A percentile compares a stretch with the other conserved stretches of the same genome.
These are phyloP conservation scores for Rostrohypoxylon terebratum DNA, from an alignment of 495 filamentous ascomycete species.

Conservation along the genomic window DNA sequence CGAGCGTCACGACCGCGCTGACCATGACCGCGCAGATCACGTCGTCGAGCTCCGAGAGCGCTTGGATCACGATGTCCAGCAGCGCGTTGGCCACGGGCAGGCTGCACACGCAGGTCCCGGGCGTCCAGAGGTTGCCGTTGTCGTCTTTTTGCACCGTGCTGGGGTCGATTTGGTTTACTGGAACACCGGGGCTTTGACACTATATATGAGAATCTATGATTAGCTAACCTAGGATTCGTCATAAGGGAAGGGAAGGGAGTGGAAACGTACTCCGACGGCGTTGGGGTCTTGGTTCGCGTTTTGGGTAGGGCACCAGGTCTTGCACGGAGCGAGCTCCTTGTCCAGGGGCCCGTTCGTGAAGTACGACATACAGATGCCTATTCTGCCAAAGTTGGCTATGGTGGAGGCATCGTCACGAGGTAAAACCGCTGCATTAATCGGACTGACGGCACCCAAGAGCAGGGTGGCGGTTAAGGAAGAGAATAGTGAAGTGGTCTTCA, in stretches of 20 bases:
- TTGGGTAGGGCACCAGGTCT: constrained; percentile 30
- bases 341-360: constrained; percentile 19
- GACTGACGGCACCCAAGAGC: constrained; percentile 3
- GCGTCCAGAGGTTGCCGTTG: constrained; percentile 36
- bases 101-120: constrained; percentile 36
- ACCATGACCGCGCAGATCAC: constrained; percentile 39
- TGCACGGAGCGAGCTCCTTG: constrained; percentile 42
- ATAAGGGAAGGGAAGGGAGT: neutral
- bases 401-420: constrained; percentile 34
- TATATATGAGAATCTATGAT: constrained; percentile 7
- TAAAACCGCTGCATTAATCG: constrained; percentile 17
- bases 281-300: constrained; percentile 34
- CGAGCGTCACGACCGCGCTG: constrained; percentile 28
- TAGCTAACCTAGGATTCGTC: neutral
- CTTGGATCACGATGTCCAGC: constrained; percentile 34
- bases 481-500: constrained; percentile 20
- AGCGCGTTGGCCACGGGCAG: constrained; percentile 21
- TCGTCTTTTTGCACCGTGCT: constrained; percentile 37
- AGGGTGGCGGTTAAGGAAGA: constrained; percentile 13
- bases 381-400: constrained; percentile 39
- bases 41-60: constrained; percentile 38
- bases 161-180: constrained; percentile 23
- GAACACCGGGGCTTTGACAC: constrained; percentile 33
- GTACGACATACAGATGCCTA: constrained; percentile 43
- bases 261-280: constrained; percentile 36